Base-by-base conservation (phyloP, 2,329 filamentous ascomycete species). In the Trichoderma koningiopsis region DNA sequence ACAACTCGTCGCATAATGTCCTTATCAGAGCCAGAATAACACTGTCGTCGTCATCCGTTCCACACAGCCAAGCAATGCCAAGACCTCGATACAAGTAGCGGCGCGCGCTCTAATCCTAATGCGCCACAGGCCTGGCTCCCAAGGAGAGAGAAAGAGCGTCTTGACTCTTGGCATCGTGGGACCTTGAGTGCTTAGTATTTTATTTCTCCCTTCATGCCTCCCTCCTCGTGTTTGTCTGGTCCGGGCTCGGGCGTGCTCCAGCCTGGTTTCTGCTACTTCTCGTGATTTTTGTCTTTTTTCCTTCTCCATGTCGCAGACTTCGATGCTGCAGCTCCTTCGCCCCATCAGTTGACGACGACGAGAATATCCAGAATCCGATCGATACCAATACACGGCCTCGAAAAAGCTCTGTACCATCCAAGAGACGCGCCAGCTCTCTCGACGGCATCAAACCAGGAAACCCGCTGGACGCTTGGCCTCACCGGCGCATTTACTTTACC, bases 81-180 rank as follows among this genome's bases (percentile, higher is more conserved):
- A 72, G 69, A 63, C 58, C 19, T 47, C 64, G 7, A 52, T 27
- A 16, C 40, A 66, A 16, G 57, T 47, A 53, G 70, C 70, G 62
- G 70, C 70, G 55, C 59, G 31, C 33, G 53, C 55, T 56, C 71
- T 72, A 71, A 70, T 22, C 69, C 66, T 37, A 55, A 69, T 71
- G 35, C 66, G 71, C 66, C 52, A 57, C 59, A 49, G 59, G 55
- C 64, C 56, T 64, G 24, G 33, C 33, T 52, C 47, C 61, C 27
- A 55, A 62, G 52, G 40, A 33, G 47, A 29, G 22, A 52, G 49
- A 52, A 49, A 67, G 40, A 58, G 56, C 53, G 29, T 27, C 33
- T 60, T 24, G 33, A 47, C 43, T 60, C 65, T 68, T 68, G 66
- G 66, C 66, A 68, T 68, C 66, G 58, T 68, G 66, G 58, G 55